phyloP scores from a whole-genome alignment of 2,329 filamentous ascomycete genomes.

The Monosporascus sp. region DNA sequence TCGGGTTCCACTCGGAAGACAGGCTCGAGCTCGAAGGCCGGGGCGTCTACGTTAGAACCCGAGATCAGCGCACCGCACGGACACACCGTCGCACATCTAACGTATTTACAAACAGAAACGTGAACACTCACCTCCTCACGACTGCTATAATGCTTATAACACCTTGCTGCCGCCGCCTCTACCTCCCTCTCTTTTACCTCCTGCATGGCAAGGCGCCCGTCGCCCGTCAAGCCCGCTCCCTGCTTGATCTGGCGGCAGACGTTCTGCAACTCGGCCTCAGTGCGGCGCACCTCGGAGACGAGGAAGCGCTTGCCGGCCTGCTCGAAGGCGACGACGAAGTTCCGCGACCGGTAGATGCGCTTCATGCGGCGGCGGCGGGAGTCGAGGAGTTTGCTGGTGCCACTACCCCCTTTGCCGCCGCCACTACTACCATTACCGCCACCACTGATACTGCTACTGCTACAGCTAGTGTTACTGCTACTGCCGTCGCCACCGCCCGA shows the following conservation, averaged over 20 bases:
- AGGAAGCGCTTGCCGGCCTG: constrained; percentile 6
- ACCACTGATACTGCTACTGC: background rate
- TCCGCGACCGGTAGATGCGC: constrained; percentile 5
- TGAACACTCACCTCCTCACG: no score
- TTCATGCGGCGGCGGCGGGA: constrained; percentile 7
- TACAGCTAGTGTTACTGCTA: background rate
- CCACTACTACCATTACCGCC: background rate
- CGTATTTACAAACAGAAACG: no score
- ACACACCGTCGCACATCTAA: no score
- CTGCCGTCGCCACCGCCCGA: background rate
- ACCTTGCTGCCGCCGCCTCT: no score
- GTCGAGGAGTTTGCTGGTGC: constrained; percentile 2
- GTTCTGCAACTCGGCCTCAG: background rate
- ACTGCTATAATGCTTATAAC: no score
- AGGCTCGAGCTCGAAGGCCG: background rate
- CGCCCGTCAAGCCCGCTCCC: background rate
- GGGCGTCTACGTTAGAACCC: background rate
- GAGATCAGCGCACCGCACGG: background rate
- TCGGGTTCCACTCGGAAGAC: background rate
- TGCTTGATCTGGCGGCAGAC: background rate
- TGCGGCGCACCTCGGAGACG: background rate
- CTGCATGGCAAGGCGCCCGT: no score
- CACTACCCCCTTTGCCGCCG: background rate
- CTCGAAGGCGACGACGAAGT: constrained; percentile 5
- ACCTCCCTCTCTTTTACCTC: background rate